Conservation (phyloP, 192 early-diverging fungal species). For the Coemansia asiatica region DNA sequence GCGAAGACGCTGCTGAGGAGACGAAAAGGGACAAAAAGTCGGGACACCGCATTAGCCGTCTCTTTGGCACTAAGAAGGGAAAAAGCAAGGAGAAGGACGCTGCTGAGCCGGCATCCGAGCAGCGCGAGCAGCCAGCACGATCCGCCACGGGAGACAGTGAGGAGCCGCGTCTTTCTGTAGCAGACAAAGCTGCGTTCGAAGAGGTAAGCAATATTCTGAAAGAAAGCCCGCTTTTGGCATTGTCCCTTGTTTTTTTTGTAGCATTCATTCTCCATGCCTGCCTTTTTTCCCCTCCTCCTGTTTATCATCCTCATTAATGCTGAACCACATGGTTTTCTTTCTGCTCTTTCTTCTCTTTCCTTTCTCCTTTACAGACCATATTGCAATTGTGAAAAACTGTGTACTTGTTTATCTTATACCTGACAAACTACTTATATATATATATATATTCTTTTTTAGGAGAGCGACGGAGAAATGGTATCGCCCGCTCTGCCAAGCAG, state of each 20-base stretch:
- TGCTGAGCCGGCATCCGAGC: not conserved
- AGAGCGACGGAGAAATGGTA: slow-evolving; percentile 17
- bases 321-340: not conserved
- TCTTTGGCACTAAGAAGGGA: slow-evolving; percentile 48
- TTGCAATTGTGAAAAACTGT: not conserved
- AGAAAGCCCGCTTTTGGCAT: not conserved
- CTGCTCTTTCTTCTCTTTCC: not conserved
- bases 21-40: slow-evolving; percentile 49
- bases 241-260: not conserved
- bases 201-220: slow-evolving; percentile 5
- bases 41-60: slow-evolving; percentile 46
- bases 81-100: slow-evolving; percentile 32
- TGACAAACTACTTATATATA: not conserved
- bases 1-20: slow-evolving; percentile 25
- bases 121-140: not conserved
- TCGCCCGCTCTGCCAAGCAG: slow-evolving; percentile 33
- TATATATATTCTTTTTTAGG: slow-evolving; percentile 11
- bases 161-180: not conserved
- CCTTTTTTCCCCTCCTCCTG: not conserved
- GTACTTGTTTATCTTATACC: too few species aligned
- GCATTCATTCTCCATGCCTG: not conserved
- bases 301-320: not conserved
- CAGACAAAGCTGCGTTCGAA: not conserved
- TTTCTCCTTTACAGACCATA: not conserved
- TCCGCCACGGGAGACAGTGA: not conserved